Evolutionary conservation across 352 stramenopile species (phyloP).

Genomic region (Phytophthora agathidicida): DNA sequence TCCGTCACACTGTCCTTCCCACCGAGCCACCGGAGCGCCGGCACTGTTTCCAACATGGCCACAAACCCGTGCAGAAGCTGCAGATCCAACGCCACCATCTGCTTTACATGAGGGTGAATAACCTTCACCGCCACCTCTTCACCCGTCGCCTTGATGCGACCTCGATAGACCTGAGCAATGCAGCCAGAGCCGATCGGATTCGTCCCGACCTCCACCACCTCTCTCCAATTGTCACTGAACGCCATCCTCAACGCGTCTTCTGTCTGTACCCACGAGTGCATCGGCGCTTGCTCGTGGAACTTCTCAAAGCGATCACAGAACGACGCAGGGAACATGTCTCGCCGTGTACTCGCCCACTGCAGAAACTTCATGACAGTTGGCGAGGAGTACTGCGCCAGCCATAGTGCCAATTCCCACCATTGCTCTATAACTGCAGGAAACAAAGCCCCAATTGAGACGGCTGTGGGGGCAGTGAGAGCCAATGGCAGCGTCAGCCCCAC

Average conservation of each 20-base stretch:
- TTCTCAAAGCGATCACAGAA: conserved; percentile 92
- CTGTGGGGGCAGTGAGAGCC: conserved; percentile 48
- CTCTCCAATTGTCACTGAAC: conserved; percentile 87
- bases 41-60: conserved; percentile 64
- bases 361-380: conserved; percentile 95
- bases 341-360: conserved; percentile 95
- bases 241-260: conserved; percentile 77
- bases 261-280: conserved; percentile 91
- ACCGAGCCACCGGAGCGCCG: conserved; percentile 70
- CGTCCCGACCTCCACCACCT: conserved; percentile 57
- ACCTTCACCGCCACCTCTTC: conserved; percentile 92
- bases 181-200: conserved; percentile 91
- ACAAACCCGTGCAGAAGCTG: conserved; percentile 73
- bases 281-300: conserved; percentile 89
- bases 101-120: conserved; percentile 91
- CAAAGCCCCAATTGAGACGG: conserved; percentile 20
- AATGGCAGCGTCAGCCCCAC: conserved; percentile 58
- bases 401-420: conserved; percentile 77
- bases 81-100: conserved; percentile 90
- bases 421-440: conserved; percentile 39
- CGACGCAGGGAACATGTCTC: conserved; percentile 92
- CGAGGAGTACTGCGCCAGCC: conserved; percentile 70
- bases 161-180: conserved; percentile 95
- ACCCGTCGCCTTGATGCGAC: conserved; percentile 61
- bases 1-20: conserved; percentile 83